These are phyloP conservation scores for Peronosclerospora sorghi DNA, from an alignment of 352 stramenopile genomes.

Conservation along the genomic window DNA sequence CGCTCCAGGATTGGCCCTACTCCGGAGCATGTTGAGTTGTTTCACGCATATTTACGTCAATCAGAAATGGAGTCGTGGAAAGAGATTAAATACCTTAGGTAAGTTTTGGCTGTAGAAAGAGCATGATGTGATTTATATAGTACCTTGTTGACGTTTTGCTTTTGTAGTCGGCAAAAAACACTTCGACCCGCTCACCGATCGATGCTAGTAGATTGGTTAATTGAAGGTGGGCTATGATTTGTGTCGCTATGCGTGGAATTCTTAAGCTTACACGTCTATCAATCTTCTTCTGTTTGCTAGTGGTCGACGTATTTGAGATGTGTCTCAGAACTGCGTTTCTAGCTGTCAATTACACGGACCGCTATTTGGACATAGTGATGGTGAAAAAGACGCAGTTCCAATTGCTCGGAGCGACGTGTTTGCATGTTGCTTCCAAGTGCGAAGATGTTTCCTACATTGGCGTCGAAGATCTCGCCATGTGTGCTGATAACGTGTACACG, in stretches of 20 bases:
- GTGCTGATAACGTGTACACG: constrained; percentile 85
- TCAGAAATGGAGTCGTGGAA: constrained; percentile 75
- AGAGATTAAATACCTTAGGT: constrained; percentile 83
- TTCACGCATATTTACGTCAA: constrained; percentile 70
- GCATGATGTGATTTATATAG: too few species aligned
- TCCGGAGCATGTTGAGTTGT: constrained; percentile 65
- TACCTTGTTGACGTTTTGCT: not conserved
- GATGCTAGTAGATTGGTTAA: constrained; percentile 89
- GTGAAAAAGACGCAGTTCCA: constrained; percentile 85
- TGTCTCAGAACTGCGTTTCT: constrained; percentile 83
- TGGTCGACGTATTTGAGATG: constrained; percentile 90
- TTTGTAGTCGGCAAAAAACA: constrained; percentile 62
- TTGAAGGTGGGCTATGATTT: constrained; percentile 55
- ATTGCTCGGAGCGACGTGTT: constrained; percentile 80
- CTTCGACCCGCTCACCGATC: constrained; percentile 75
- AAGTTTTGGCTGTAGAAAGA: not conserved
- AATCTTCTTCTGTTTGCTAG: constrained; percentile 21
- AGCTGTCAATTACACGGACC: constrained; percentile 86
- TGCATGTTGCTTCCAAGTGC: constrained; percentile 87
- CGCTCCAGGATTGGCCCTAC: constrained; percentile 32
- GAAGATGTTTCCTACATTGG: constrained; percentile 90
- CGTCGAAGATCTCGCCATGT: constrained; percentile 86
- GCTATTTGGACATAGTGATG: constrained; percentile 82
- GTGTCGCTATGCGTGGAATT: not conserved
- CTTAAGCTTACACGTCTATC: not conserved